phyloP scores from a whole-genome alignment of 805 yeast genomes.

The Metschnikowia orientalis region DNA sequence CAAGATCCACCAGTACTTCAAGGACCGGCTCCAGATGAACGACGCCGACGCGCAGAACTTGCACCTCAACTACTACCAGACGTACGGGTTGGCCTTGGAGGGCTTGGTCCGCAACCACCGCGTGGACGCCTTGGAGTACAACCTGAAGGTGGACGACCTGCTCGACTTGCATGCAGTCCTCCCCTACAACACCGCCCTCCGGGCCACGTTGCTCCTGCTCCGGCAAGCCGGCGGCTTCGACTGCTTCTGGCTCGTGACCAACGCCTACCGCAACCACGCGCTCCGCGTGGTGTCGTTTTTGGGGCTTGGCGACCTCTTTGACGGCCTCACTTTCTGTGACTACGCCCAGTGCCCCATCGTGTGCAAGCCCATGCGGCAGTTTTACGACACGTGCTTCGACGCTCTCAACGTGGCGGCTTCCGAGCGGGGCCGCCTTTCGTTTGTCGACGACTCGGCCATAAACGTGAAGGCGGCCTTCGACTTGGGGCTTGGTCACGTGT shows the following conservation, averaged over 20 bases:
- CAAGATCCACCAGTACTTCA: constrained; percentile 78
- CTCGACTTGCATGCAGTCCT: constrained; percentile 80
- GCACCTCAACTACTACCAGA: constrained; percentile 72
- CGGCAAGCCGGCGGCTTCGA: constrained; percentile 48
- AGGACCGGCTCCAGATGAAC: constrained; percentile 51
- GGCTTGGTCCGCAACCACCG: constrained; percentile 70
- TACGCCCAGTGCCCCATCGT: constrained; percentile 64
- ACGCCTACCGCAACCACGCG: constrained; percentile 92
- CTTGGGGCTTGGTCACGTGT: constrained; percentile 66
- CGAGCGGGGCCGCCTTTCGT: constrained; percentile 39
- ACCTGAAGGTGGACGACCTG: constrained; percentile 85
- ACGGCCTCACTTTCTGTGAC: constrained; percentile 91
- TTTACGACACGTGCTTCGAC: constrained; percentile 60
- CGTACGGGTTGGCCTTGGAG: constrained; percentile 90
- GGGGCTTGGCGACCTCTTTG: constrained; percentile 90
- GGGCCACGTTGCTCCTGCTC: constrained; percentile 48
- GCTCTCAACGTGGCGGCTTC: constrained; percentile 52
- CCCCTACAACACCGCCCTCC: constrained; percentile 51
- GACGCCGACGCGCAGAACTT: constrained; percentile 72
- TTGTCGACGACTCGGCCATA: constrained; percentile 81
- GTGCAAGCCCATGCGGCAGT: constrained; percentile 83
- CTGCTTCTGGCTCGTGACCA: constrained; percentile 87
- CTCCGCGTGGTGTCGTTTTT: constrained; percentile 69
- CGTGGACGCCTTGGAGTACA: constrained; percentile 86
- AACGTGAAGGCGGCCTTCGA: constrained; percentile 71